Evolutionary conservation across 805 yeast species (phyloP), one percentile per base, ranked within the genome.

Genomic region (Komagataella ulmi): DNA sequence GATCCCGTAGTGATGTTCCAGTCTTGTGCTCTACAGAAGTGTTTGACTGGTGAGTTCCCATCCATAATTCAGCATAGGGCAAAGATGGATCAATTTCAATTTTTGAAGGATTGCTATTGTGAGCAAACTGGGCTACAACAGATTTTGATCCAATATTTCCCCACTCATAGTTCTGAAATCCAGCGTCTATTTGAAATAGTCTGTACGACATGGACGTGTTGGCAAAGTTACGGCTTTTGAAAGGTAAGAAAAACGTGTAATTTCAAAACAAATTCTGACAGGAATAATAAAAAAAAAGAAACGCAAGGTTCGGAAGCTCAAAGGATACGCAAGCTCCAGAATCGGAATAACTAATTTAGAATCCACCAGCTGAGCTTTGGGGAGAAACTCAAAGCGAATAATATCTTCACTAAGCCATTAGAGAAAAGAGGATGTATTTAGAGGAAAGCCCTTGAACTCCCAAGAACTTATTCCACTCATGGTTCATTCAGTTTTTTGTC

Each of bases 11-110:
- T 18, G 80, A 74, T 57, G 76, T 69, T 36, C 83, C 83, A 17
- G 72, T 66, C 24, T 70, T 76, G 23, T 76, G 74, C 49, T 78
- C 76, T 49, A 68, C 68, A 17, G 96, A 84, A 24, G 98, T 97
- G 10, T 85, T 89, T 48, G 85, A 85, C 51, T 95, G 91, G 65
- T 93, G 99, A 23, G 98, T 89, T 45, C 99, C 99, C 99, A 93
- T 93, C 99, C 99, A 93, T 58, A 93, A 74, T 67, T 93, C 99
- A 17, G 99, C 99, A 63, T 93, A 93, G 8, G 99, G 98, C 62
- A 81, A 79, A 44, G 73, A 51, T 60, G 84, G 90, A 57, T 85
- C 88, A 52, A 89, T 76, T 17, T 61, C 62, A 51, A 87, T 72
- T 21, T 45, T 21, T 7, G 64, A 58, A 2, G 87, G 77, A 66